Evolutionary conservation across 2,329 filamentous ascomycete genomes (phyloP).

Genomic region (Fusarium ramigenum): DNA sequence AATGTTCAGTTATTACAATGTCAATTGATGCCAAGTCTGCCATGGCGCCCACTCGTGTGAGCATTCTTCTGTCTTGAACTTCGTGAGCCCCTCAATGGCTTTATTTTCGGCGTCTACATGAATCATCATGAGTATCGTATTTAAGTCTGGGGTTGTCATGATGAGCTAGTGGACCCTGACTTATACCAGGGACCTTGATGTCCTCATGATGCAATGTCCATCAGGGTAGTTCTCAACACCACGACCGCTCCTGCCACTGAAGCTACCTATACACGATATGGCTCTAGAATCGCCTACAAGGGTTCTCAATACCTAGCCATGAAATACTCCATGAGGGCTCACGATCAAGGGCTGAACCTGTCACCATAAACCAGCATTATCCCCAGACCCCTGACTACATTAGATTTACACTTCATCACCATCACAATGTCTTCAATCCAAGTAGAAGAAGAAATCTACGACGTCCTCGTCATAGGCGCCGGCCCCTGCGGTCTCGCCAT

Average conservation of each 20-base stretch:
- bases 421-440: constrained; percentile 9
- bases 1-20: no score
- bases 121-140: not conserved
- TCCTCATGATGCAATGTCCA: constrained; percentile 34
- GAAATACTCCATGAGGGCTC: not conserved
- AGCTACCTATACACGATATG: not conserved
- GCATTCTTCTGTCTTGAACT: not conserved
- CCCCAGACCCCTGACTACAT: not conserved
- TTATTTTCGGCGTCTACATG: accelerated
- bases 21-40: not conserved
- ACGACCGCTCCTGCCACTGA: no score
- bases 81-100: accelerated
- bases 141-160: not conserved
- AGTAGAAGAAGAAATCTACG: constrained; percentile 57
- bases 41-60: not conserved
- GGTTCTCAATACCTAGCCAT: constrained; percentile 1
- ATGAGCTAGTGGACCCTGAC: constrained; percentile 16
- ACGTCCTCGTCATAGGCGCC: constrained; percentile 78
- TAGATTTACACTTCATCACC: accelerated
- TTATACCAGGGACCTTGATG: constrained; percentile 25
- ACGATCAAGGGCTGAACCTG: not conserved
- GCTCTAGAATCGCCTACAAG: not conserved
- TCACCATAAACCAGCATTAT: not conserved
- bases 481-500: constrained; percentile 80
- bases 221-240: constrained; percentile 22